Base-by-base conservation (phyloP, 2,329 filamentous ascomycete genomes). In the Orbilia javanica region DNA sequence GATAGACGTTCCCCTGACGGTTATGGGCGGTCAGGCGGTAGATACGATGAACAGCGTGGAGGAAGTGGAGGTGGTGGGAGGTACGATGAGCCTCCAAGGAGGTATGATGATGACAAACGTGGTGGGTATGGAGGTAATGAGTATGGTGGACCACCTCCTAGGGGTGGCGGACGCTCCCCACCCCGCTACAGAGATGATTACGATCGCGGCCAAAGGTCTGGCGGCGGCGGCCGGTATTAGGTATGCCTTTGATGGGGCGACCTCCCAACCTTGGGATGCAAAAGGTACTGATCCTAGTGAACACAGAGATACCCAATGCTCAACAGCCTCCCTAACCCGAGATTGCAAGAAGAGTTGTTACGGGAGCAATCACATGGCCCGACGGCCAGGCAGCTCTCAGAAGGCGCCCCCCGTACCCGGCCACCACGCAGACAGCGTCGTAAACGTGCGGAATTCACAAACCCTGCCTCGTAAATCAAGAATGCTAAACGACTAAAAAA, bases 41-140 rank as follows among this genome's bases (percentile, higher is more conserved):
- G 80, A 80, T 81, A 81, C 79, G 80, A 81, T 79, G 80, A 80
- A 42, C 50, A 53, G 48, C 73, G 64, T 48, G 62, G 74, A 48
- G 76, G 76, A 39, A 66, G 77, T 42, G 50, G 65, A 36, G 46
- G 76, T 22, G 73, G 79, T 34, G 70, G 70, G 36, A 50, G 79
- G 25, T 79, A 79, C 22, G 69, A 80, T 53, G 79, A 80, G 52
- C 63, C 74, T 29, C 71, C 50, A 55, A 73, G 75, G 36, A 72
- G 72, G 31, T 78, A 78, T 72, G 68, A 78, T 57, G 74, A 78
- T 53, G 74, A 78, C 20, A 78, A 72, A 29, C 65, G 74, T 13
- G 36, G 74, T 48, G 68, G 68, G 29, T 71, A 71, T 39, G 67
- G 65, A 39, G 71, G 73, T 29, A 78, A 78, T 48, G 74, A 78